Evolutionary conservation across 176 grass and related monocot species (phyloP).

Genomic region (Pontederia paniculata): DNA sequence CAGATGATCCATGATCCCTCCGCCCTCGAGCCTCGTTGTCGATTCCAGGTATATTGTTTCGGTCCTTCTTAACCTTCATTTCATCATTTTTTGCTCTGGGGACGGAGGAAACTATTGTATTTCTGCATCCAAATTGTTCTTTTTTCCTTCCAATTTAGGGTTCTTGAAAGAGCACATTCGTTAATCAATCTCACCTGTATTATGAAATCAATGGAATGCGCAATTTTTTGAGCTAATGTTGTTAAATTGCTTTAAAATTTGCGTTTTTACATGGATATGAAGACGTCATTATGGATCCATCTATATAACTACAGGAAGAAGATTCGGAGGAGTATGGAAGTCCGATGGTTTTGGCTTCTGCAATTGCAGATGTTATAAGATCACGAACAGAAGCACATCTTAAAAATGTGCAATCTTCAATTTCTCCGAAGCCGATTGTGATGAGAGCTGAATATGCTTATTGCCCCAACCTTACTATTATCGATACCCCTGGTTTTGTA

Average conservation of each 20-base stretch:
- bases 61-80: background rate
- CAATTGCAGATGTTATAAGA: slow-evolving; percentile 82
- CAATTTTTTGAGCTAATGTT: too few species aligned
- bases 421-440: slow-evolving; percentile 90
- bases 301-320: slow-evolving; percentile 49
- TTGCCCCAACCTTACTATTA: slow-evolving; percentile 98
- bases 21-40: slow-evolving; percentile 80
- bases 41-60: slow-evolving; percentile 53
- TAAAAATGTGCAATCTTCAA: slow-evolving; percentile 53
- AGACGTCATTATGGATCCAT: too few species aligned
- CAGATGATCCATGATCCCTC: slow-evolving; percentile 91
- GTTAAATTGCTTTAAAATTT: too few species aligned
- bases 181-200: too few species aligned
- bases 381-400: slow-evolving; percentile 77
- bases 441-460: slow-evolving; percentile 97
- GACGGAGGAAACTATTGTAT: background rate
- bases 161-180: too few species aligned
- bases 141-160: too few species aligned
- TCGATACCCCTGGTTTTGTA: slow-evolving; percentile 95
- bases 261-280: too few species aligned
- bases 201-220: too few species aligned
- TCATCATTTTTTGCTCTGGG: background rate
- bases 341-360: slow-evolving; percentile 51
- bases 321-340: slow-evolving; percentile 89
- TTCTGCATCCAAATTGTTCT: too few species aligned